phyloP scores from a whole-genome alignment of 371 early-diverging fungal species.

The Mortierella sp. region DNA sequence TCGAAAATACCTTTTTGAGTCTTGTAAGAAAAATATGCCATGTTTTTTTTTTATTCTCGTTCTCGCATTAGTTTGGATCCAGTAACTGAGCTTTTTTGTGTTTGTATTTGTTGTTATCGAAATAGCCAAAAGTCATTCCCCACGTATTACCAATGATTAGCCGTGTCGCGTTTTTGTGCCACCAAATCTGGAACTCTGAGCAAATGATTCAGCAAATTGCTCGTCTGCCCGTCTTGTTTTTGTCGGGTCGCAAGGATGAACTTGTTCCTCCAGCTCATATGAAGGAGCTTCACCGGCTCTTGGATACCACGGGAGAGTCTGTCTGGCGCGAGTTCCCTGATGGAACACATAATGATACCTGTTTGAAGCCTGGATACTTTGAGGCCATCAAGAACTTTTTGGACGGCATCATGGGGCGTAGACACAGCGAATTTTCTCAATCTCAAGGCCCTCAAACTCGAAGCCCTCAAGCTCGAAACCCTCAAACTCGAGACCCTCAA shows the following conservation, averaged over 20 bases:
- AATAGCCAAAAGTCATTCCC: conserved; percentile 88
- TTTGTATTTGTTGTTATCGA: neutral
- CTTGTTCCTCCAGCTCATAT: conserved; percentile 92
- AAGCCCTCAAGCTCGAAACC: too few species aligned
- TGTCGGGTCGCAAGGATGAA: conserved; percentile 88
- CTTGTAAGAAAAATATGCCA: conserved; percentile 63
- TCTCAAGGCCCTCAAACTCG: too few species aligned
- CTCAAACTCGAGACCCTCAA: too few species aligned
- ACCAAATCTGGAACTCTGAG: conserved; percentile 92
- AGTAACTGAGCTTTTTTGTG: neutral
- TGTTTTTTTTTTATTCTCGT: neutral
- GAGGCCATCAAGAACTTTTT: conserved; percentile 71
- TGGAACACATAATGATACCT: conserved; percentile 95
- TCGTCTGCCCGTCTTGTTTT: conserved; percentile 84
- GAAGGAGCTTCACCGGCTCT: conserved; percentile 75
- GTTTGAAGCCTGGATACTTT: conserved; percentile 89
- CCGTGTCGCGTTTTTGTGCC: conserved; percentile 83
- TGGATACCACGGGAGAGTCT: conserved; percentile 65
- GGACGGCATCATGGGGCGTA: conserved; percentile 25
- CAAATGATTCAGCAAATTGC: conserved; percentile 75
- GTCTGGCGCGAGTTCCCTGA: conserved; percentile 72
- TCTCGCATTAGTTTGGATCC: neutral
- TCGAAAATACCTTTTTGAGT: conserved; percentile 96
- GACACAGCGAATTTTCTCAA: neutral
- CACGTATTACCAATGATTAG: conserved; percentile 83